These are phyloP conservation scores for Termitomyces sp. DNA, from an alignment of 768 basidiomycete genomes.

Conservation along the genomic window DNA sequence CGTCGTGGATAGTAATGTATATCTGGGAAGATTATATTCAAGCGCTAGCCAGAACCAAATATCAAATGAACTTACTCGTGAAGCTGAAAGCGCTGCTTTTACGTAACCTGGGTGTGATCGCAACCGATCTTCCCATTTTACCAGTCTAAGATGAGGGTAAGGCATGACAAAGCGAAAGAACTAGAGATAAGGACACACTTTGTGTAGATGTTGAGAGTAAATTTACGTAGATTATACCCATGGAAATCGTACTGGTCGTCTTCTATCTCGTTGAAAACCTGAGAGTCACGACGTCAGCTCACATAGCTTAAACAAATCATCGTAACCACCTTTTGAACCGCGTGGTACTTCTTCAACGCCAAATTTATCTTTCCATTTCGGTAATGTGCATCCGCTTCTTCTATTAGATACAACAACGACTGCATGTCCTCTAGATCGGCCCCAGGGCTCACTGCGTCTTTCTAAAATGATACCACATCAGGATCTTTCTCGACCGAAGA, in stretches of 20 bases:
- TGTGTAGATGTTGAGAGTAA: conserved; percentile 79
- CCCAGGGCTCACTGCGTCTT: too few relatives aligned
- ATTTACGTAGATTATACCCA: conserved; percentile 86
- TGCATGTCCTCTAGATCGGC: conserved; percentile 99
- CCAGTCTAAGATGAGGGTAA: conserved; percentile 40
- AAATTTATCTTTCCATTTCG: conserved; percentile 60
- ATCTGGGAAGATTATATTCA: conserved; percentile 40
- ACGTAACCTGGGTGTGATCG: conserved; percentile 75
- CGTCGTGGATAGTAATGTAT: conserved; percentile 65
- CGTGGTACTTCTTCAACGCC: conserved; percentile 82
- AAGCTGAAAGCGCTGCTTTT: conserved; percentile 63
- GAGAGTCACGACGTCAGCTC: neutral
- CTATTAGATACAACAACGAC: conserved; percentile 78
- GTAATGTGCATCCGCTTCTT: conserved; percentile 72
- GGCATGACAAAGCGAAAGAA: neutral
- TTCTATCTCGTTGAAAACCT: conserved; percentile 83
- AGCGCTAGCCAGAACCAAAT: neutral
- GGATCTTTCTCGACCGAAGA: neutral
- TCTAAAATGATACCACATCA: conserved; percentile 38
- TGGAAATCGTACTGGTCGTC: conserved; percentile 99
- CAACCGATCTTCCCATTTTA: too few relatives aligned
- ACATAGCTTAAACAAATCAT: neutral
- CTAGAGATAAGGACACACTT: conserved; percentile 48
- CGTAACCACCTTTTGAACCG: conserved; percentile 61
- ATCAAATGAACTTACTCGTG: conserved; percentile 41